Evolutionary conservation across 2,329 filamentous ascomycete genomes (phyloP).

Genomic region (Elsinoe arachidis): DNA sequence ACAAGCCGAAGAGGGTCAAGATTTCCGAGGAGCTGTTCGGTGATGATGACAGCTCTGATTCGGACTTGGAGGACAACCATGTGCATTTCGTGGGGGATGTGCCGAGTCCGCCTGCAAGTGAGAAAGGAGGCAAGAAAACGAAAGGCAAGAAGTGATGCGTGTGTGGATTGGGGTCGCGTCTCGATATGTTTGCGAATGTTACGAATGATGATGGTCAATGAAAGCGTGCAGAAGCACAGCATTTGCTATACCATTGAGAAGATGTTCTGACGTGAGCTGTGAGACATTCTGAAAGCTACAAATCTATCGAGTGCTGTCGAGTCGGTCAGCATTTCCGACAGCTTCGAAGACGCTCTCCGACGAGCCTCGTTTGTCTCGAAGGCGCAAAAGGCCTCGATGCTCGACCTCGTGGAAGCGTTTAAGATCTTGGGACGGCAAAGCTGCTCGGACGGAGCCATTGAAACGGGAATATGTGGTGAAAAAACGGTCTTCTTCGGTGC

Average conservation of each 20-base stretch:
- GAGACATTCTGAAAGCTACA: too few relatives aligned
- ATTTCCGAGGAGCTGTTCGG: constrained; percentile 11
- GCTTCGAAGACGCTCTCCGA: too few relatives aligned
- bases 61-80: neutral
- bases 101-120: neutral
- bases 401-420: constrained; percentile 5
- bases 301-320: too few relatives aligned
- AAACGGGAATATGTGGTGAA: constrained; percentile 2
- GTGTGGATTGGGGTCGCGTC: neutral
- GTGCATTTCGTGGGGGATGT: constrained; percentile 5
- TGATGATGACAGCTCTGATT: neutral
- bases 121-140: neutral
- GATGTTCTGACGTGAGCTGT: too few relatives aligned
- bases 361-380: neutral
- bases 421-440: neutral
- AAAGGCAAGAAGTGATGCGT: neutral
- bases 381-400: neutral
- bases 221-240: too few relatives aligned
- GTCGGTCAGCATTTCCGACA: too few relatives aligned
- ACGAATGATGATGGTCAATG: too few relatives aligned
- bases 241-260: too few relatives aligned
- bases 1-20: neutral
- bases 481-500: constrained; percentile 10
- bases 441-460: neutral
- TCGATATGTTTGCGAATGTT: neutral